These are phyloP conservation scores for Mycena rebaudengoi DNA, from an alignment of 768 basidiomycete genomes.

Conservation along the genomic window DNA sequence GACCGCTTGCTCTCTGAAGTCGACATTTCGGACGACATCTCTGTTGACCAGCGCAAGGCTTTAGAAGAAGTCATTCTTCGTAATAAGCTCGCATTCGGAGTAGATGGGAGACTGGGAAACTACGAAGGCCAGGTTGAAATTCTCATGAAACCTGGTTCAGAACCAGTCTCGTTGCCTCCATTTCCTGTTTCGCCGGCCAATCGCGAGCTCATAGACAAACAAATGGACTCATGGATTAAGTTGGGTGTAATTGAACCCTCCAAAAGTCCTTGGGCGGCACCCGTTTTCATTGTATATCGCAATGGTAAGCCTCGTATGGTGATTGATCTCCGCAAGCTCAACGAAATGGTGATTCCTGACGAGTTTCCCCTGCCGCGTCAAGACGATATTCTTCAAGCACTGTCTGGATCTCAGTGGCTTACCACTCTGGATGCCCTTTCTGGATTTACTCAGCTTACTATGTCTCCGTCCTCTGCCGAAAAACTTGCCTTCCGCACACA, in stretches of 20 bases:
- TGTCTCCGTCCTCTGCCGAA: neutral
- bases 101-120: neutral
- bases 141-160: neutral
- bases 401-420: neutral
- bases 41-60: neutral
- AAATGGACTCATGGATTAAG: constrained; percentile 38
- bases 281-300: too few species aligned
- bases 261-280: constrained; percentile 37
- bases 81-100: neutral
- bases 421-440: neutral
- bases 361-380: too few species aligned
- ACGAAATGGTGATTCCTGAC: constrained; percentile 25
- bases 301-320: constrained; percentile 46
- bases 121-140: neutral
- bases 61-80: neutral
- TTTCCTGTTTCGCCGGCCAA: neutral
- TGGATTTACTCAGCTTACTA: neutral
- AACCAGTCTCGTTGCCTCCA: neutral
- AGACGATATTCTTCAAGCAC: constrained; percentile 34
- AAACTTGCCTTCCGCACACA: constrained; percentile 49
- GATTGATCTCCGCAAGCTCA: constrained; percentile 40
- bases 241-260: constrained; percentile 49
- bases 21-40: neutral
- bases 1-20: neutral
- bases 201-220: too few species aligned